Base-by-base conservation (phyloP, 139 green algal species). In the Chlorella sp. region DNA sequence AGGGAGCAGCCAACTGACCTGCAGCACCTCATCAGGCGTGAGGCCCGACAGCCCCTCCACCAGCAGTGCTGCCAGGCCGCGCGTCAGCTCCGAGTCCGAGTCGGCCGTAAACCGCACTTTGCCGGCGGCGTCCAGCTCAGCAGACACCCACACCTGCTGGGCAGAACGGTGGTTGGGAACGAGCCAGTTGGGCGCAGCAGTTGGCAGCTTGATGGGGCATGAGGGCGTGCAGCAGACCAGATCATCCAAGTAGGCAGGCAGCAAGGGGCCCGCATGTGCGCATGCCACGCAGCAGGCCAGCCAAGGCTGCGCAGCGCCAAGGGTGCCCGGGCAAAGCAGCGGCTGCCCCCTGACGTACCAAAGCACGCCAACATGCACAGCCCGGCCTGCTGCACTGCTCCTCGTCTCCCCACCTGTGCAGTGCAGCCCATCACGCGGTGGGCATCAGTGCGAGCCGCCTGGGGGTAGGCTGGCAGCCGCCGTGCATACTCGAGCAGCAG, bases 341-440 rank as follows among this genome's bases (percentile, higher is more conserved):
- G 60, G 25, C 60, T 30, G 60, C 60, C n/a, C n/a, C n/a, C n/a
- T n/a, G n/a, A n/a, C n/a, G n/a, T n/a, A n/a, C n/a, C n/a, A n/a
- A 67, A 67, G 13, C 21, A 9, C 26, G 20, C 60, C 60, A n/a
- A 67, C 13, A 30, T n/a, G 28, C 60, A 32, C 20, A 21, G 9
- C 4, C 7, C 20, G 20, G 25, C 28, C 25, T 21, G 60, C 60
- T 67, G 60, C 60, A 30, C 23, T 30, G 21, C 21, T 30, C 25
- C 18, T 30, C 25, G 20, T 21, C 60, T 32, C 39, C 93, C 98
- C 47, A 97, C 96, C 88, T 95, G 92, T 34, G 87, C 85, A 5
- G 96, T 95, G 90, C 97, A 99, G 32, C 96, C 97, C 93, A 99
- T 98, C 21, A 99, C 95, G 21, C 96, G 89, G 81, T 98, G 97